Evolutionary conservation across 176 grass and related monocot species (phyloP).

Genomic region (Dendrocalamus sinicus): DNA sequence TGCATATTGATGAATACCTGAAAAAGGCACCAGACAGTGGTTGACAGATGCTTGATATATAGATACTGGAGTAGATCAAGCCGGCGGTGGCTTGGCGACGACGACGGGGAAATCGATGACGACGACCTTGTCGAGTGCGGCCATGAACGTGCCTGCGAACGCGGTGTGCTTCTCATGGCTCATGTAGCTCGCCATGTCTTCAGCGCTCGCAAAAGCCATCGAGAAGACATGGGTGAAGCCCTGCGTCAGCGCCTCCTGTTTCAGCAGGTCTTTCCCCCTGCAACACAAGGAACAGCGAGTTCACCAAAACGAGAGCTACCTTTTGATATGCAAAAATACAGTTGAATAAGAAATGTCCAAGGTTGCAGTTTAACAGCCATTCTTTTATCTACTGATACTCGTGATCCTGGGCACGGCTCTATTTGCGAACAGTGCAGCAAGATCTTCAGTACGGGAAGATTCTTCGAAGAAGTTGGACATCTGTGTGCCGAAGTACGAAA

Average conservation of each 20-base stretch:
- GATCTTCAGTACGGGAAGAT: not conserved
- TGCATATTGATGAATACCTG: constrained; percentile 16
- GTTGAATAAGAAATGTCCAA: not conserved
- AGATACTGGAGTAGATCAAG: not conserved
- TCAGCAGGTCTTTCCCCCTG: constrained; percentile 50
- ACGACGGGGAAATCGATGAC: constrained; percentile 71
- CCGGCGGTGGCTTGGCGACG: constrained; percentile 41
- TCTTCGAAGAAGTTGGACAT: not conserved
- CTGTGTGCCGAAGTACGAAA: not conserved
- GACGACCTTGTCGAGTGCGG: constrained; percentile 65
- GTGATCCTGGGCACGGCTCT: not conserved
- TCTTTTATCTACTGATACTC: not conserved
- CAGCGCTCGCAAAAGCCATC: constrained; percentile 39
- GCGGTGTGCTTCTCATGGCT: constrained; percentile 51
- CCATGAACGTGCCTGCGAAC: constrained; percentile 63
- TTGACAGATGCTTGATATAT: not conserved
- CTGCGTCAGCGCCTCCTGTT: constrained; percentile 49
- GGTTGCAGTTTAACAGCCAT: not conserved
- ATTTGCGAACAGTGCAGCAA: not conserved
- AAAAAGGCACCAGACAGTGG: constrained; percentile 14
- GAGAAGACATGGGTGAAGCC: constrained; percentile 63
- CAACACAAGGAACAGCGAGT: not conserved
- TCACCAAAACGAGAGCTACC: not conserved
- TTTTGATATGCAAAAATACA: too few relatives aligned
- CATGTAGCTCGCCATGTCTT: constrained; percentile 49